Conservation (phyloP, 352 stramenopile genomes). For the Phytopythium montanum region DNA sequence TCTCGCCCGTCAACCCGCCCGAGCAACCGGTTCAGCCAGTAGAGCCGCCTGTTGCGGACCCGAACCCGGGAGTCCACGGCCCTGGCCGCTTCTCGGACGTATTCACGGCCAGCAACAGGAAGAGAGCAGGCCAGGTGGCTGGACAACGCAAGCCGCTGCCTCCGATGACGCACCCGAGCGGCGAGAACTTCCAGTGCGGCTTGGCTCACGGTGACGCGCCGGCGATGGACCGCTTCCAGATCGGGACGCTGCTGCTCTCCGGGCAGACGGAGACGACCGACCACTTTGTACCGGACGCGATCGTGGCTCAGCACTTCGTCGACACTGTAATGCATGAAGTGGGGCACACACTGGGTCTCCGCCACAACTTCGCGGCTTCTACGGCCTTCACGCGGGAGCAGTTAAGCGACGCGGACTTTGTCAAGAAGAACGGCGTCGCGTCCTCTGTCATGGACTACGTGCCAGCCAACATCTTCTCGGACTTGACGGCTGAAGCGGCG, state of each 20-base stretch:
- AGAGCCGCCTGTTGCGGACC: not conserved
- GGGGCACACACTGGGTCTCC: constrained; percentile 81
- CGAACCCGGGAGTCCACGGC: not conserved
- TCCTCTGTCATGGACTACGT: constrained; percentile 89
- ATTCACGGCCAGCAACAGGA: not conserved
- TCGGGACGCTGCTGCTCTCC: constrained; percentile 24
- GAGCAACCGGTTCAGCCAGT: not conserved
- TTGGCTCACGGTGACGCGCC: constrained; percentile 33
- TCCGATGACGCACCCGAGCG: constrained; percentile 2
- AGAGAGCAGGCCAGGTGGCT: not conserved
- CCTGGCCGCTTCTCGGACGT: not conserved
- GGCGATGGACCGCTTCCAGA: constrained; percentile 34
- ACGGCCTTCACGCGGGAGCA: constrained; percentile 45
- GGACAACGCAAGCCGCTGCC: not conserved
- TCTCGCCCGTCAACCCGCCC: constrained; percentile 33
- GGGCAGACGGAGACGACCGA: not conserved
- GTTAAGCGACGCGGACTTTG: constrained; percentile 50
- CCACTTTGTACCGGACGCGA: constrained; percentile 40
- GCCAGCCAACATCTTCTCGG: constrained; percentile 76
- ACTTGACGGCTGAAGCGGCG: constrained; percentile 33
- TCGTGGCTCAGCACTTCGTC: constrained; percentile 65
- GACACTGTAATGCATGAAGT: constrained; percentile 89
- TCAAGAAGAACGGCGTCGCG: constrained; percentile 44
- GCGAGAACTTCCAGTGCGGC: constrained; percentile 31
- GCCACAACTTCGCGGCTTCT: constrained; percentile 84